Evolutionary conservation across 192 early-diverging fungal species (phyloP), one percentile per base, ranked within the genome.

Genomic region (Rhizophagus sp.): DNA sequence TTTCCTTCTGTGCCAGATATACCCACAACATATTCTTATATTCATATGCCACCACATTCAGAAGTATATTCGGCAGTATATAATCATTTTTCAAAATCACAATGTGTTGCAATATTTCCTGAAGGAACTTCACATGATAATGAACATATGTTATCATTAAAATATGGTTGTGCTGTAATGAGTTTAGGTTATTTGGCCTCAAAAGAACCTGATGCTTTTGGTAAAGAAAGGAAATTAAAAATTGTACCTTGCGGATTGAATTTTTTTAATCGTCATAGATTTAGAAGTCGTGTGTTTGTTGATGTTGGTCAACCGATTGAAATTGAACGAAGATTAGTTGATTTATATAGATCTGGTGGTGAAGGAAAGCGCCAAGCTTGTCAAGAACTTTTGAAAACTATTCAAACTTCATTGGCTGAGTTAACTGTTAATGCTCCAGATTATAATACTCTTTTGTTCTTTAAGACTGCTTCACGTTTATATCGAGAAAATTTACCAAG

Each of bases 241-340:
- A 78, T 86, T 73, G 76, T 86, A 67, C 85, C 85, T 22, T 86
- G 85, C 62, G 85, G 85, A 4, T 68, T 86, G 44, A 86, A 86
- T 63, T 86, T 86, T 70, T 86, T 86, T 70, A 83, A 86, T 80
- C 85, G 85, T 57, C 85, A 86, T 81, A 78, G 82, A 81, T 86
- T 86, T 79, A 80, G 85, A 82, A 82, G 81, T 76, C 78, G 81
- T 67, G 83, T 86, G 47, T 86, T 83, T 69, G 82, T 81, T 17
- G 82, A 86, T 44, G 81, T 83, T 62, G 80, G 79, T 10, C 27
- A 52, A 15, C 80, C 85, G 11, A 78, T 86, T 19, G 81, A 79
- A 19, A 82, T 86, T 34, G 81, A 82, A 24, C 71, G 80, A 3
- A 47, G 80, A 25, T 79, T 86, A 9, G 74, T 86, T 3, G 64